Base-by-base conservation (phyloP, 1,284 basidiomycete species). In the Apiotrichum veenhuisii region DNA sequence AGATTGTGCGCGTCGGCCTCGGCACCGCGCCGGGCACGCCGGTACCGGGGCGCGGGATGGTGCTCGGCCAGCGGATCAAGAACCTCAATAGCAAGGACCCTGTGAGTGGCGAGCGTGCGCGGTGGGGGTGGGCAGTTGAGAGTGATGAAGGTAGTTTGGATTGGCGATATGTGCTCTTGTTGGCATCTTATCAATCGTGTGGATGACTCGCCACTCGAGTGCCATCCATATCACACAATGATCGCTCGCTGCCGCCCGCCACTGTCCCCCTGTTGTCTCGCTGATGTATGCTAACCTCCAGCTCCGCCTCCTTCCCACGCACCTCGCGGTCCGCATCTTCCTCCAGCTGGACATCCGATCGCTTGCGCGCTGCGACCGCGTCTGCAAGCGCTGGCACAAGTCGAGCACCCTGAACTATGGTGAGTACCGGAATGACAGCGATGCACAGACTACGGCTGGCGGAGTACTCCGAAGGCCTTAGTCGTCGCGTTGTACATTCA, bases 321-420 rank as follows among this genome's bases (percentile, higher is more conserved):
- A 90, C 61, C 66, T 92, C 14, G 85, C 86, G 0, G 89, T 92
- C 65, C 79, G 82, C 26, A 84, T 93, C 55, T 92, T 94, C 70
- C 74, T 82, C 3, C 75, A 77, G 55, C 79, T 95, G 5, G 75
- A 82, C n/a, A 78, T 88, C 40, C 76, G 76, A 52, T 84, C 89
- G 53, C 82, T 95, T 33, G 86, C 87, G 2, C 81, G 82, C 42
- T 92, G 89, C 67, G 83, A 89, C 25, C 77, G 86, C 44, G 89
- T 94, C 7, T 90, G 85, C 52, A 85, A 82, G 75, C 88, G 90
- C 73, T 95, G 91, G 91, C 83, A 82, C 60, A 85, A 85, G 74
- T 91, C 88, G 61, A 89, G 91, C 76, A 89, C 89, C 0, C 72
- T 94, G 57, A 95, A 95, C 74, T 92, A 94, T 72, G 85, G 91